Conservation (phyloP, 495 filamentous ascomycete genomes). For the Lasiosphaeriaceae sp. region DNA sequence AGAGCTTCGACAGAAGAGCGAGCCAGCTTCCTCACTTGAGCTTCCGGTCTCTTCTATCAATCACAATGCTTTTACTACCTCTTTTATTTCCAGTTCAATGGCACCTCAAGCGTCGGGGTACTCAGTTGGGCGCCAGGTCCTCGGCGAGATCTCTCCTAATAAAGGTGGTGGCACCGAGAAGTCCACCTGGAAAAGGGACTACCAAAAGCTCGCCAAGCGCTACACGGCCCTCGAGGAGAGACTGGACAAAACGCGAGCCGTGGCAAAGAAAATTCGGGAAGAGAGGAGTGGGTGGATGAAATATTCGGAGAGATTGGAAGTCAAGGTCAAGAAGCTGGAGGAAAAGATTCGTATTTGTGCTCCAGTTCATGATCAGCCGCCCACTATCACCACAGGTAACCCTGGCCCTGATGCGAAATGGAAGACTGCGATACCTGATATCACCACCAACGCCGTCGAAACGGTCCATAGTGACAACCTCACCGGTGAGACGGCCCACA, state of each 20-base stretch:
- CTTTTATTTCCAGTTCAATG: neutral
- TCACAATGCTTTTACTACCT: neutral
- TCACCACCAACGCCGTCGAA: neutral
- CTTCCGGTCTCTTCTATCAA: neutral
- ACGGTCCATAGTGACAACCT: neutral
- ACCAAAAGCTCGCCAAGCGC: slow-evolving; percentile 22
- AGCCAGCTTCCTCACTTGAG: neutral
- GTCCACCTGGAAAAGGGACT: slow-evolving; percentile 19
- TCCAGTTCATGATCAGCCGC: neutral
- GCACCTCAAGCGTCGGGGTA: neutral
- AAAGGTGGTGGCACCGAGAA: slow-evolving; percentile 4
- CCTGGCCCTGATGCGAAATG: neutral
- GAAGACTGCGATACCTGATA: neutral
- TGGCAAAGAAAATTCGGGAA: slow-evolving; percentile 8
- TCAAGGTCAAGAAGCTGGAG: slow-evolving; percentile 17
- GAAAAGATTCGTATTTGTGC: slow-evolving; percentile 14
- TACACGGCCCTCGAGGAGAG: slow-evolving; percentile 23
- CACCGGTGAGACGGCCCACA: neutral
- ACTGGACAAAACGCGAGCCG: slow-evolving; percentile 10
- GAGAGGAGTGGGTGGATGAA: slow-evolving; percentile 24
- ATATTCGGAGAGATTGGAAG: slow-evolving; percentile 25
- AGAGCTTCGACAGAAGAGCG: slow-evolving; percentile 18
- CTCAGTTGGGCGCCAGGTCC: slow-evolving; percentile 5
- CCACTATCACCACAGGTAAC: neutral
- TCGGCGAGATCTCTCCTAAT: slow-evolving; percentile 20